These are phyloP conservation scores for Apostasia ramifera DNA, from an alignment of 106 monocot species.

Conservation along the genomic window DNA sequence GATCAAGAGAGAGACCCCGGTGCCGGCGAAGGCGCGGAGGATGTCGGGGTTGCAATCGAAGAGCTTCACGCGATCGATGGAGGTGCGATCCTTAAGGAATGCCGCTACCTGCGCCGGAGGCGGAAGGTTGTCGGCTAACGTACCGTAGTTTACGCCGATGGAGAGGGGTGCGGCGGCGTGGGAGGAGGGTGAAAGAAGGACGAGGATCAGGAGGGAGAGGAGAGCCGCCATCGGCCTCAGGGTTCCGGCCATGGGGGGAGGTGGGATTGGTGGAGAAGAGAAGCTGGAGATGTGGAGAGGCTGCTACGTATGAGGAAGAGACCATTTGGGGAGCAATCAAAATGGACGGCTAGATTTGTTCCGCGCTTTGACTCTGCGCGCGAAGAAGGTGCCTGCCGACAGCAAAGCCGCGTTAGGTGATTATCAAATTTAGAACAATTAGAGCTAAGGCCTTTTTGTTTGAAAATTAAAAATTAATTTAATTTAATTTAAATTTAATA, in stretches of 20 bases:
- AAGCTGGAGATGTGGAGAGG: background rate
- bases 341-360: no score
- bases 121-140: slow-evolving; percentile 71
- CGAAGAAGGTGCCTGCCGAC: no score
- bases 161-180: slow-evolving; percentile 12
- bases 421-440: no score
- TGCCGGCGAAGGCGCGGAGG: slow-evolving; percentile 76
- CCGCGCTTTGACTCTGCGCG: no score
- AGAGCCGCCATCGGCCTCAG: background rate
- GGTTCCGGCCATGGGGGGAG: background rate
- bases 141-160: slow-evolving; percentile 91
- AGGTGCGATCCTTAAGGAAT: slow-evolving; percentile 58
- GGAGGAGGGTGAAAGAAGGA: slow-evolving; percentile 4
- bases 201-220: slow-evolving; percentile 6
- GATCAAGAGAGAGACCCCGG: slow-evolving; percentile 50
- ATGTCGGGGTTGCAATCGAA: slow-evolving; percentile 75
- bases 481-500: no score
- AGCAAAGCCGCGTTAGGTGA: no score
- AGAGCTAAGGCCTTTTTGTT: no score
- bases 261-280: background rate
- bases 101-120: slow-evolving; percentile 65
- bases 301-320: no score
- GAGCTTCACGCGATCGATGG: slow-evolving; percentile 75
- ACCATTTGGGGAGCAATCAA: no score
- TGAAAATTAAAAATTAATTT: no score